A percentile compares a stretch with the other conserved stretches of the same genome.
phyloP scores from a whole-genome alignment of 306 rosid genomes.

The Acmispon strigosus region DNA sequence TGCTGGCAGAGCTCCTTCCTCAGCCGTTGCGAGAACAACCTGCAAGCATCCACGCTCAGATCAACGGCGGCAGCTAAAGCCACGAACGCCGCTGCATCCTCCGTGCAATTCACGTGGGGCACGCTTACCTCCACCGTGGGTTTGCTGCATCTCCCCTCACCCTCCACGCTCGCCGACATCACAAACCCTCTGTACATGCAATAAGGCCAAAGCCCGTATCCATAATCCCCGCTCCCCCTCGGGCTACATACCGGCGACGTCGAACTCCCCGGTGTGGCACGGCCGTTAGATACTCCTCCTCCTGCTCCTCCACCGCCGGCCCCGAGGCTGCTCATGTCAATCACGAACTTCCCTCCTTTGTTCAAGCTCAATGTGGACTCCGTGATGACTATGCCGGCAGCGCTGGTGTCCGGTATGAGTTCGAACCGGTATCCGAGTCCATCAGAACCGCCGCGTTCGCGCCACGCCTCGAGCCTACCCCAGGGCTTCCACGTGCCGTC shows the following conservation, averaged over 20 bases:
- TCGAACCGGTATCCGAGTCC: conserved; percentile 61
- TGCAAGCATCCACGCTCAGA: conserved; percentile 56
- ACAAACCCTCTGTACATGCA: conserved; percentile 68
- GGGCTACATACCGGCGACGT: conserved; percentile 71
- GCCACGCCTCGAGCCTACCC: conserved; percentile 78
- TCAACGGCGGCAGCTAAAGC: conserved; percentile 56
- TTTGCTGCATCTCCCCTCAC: conserved; percentile 50
- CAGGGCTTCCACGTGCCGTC: conserved; percentile 69
- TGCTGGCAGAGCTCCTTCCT: conserved; percentile 51
- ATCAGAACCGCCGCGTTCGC: conserved; percentile 64
- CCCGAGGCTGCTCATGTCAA: conserved; percentile 35
- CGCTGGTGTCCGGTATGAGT: conserved; percentile 55
- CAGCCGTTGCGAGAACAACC: conserved; percentile 52
- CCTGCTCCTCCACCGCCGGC: background rate
- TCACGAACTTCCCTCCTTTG: conserved; percentile 51
- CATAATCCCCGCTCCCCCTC: conserved; percentile 69
- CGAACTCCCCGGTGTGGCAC: conserved; percentile 30
- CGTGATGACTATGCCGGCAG: conserved; percentile 55
- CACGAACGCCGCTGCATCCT: conserved; percentile 58
- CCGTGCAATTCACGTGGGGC: conserved; percentile 54
- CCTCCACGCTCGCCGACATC: conserved; percentile 54
- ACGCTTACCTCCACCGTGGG: conserved; percentile 56
- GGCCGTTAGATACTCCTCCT: conserved; percentile 13
- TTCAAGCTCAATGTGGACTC: conserved; percentile 54
- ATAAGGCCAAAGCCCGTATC: conserved; percentile 70